These are phyloP conservation scores for Bisporella sp. DNA, from an alignment of 2,329 filamentous ascomycete genomes.

Conservation along the genomic window DNA sequence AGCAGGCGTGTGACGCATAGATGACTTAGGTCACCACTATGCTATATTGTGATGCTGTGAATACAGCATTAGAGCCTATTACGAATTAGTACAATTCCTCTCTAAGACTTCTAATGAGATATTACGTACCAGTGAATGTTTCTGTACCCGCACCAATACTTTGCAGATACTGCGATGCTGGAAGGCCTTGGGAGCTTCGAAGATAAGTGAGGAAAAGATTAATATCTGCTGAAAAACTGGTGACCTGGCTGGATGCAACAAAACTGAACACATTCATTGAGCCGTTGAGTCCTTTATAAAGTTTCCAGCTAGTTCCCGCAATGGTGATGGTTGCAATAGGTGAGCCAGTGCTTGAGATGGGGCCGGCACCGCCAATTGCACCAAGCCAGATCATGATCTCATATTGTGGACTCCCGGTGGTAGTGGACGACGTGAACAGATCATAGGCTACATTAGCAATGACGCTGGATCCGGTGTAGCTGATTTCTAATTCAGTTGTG, in stretches of 20 bases:
- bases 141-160: constrained; percentile 49
- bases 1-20: too few relatives aligned
- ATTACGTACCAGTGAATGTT: constrained; percentile 40
- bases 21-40: constrained; percentile 7
- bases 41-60: constrained; percentile 33
- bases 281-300: constrained; percentile 56
- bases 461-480: constrained; percentile 41
- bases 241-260: constrained; percentile 39
- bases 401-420: constrained; percentile 42
- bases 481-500: constrained; percentile 3
- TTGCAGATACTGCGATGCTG: constrained; percentile 43
- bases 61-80: constrained; percentile 35
- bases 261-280: constrained; percentile 55
- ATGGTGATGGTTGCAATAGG: constrained; percentile 47
- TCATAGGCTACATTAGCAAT: constrained; percentile 56
- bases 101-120: too few relatives aligned
- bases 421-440: constrained; percentile 46
- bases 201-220: constrained; percentile 52
- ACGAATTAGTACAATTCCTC: background rate
- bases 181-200: constrained; percentile 37
- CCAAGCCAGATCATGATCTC: constrained; percentile 62
- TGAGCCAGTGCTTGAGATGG: constrained; percentile 45
- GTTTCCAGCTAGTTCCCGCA: constrained; percentile 45
- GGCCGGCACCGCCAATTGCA: constrained; percentile 48
- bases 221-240: constrained; percentile 49